phyloP scores from a whole-genome alignment of 1,284 basidiomycete species.

The Tausonia pullulans region DNA sequence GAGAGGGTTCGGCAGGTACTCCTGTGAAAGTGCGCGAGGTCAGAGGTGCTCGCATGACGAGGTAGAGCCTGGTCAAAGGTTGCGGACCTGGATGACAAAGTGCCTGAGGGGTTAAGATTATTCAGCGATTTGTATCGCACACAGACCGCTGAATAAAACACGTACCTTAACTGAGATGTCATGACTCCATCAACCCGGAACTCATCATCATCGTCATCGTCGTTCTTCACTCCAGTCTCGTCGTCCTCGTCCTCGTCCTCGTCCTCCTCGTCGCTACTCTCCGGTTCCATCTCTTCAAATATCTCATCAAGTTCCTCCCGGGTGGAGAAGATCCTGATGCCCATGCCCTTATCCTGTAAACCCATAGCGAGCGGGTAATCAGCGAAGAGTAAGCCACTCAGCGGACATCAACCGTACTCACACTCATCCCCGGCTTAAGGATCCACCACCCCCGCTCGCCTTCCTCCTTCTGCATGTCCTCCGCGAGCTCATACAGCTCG shows the following conservation, averaged over 20 bases:
- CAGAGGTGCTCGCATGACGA: background rate
- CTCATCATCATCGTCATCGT: conserved; percentile 30
- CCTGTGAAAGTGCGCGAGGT: conserved; percentile 40
- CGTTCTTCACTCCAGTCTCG: conserved; percentile 26
- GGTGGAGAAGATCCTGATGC: conserved; percentile 80
- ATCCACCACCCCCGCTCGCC: conserved; percentile 64
- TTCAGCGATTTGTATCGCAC: no score
- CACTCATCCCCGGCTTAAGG: conserved; percentile 89
- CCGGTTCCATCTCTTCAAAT: conserved; percentile 72
- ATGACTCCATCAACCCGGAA: no score
- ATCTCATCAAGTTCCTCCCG: conserved; percentile 63
- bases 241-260: conserved; percentile 41
- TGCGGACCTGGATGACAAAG: conserved; percentile 83
- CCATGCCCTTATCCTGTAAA: conserved; percentile 68
- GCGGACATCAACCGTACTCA: no score
- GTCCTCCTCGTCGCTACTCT: conserved; percentile 38
- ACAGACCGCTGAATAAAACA: conserved; percentile 6
- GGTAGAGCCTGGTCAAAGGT: background rate
- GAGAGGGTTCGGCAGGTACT: conserved; percentile 67
- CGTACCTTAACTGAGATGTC: no score
- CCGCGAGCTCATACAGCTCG: conserved; percentile 79
- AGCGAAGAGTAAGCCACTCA: no score
- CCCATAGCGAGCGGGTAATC: no score
- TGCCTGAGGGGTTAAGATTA: conserved; percentile 49
- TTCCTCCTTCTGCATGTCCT: conserved; percentile 40